phyloP scores from a whole-genome alignment of 2,329 filamentous ascomycete genomes.

The Claviceps paspali region DNA sequence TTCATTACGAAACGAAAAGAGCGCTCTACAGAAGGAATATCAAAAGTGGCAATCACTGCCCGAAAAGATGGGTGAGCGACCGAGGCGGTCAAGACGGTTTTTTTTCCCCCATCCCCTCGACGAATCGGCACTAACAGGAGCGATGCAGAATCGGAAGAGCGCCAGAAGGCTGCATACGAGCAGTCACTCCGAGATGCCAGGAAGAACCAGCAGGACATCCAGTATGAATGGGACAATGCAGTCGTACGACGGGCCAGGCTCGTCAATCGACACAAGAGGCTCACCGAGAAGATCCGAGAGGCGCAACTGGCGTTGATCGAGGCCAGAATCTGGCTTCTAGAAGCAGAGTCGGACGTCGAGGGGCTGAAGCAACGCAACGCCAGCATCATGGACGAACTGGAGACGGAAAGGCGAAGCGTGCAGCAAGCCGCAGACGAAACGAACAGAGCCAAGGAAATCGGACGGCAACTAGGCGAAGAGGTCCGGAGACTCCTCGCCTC shows the following conservation, averaged over 20 bases:
- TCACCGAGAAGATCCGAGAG: conserved; percentile 45
- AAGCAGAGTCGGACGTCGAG: conserved; percentile 68
- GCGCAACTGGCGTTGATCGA: conserved; percentile 52
- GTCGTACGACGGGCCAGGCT: conserved; percentile 40
- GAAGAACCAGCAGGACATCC: conserved; percentile 30
- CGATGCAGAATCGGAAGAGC: conserved; percentile 20
- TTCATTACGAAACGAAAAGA: conserved; percentile 46
- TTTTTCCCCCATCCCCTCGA: too few relatives aligned
- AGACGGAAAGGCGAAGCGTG: conserved; percentile 25
- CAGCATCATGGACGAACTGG: conserved; percentile 38
- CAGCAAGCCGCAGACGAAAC: conserved; percentile 22
- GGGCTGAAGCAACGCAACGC: conserved; percentile 51
- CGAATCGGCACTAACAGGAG: too few relatives aligned
- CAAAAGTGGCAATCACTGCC: conserved; percentile 53
- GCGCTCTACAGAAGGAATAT: conserved; percentile 47
- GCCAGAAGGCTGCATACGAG: conserved; percentile 15
- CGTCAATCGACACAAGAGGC: conserved; percentile 36
- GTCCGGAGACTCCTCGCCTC: conserved; percentile 25
- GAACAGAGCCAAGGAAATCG: conserved; percentile 21
- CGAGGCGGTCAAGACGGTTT: neutral
- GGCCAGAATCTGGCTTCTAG: conserved; percentile 54
- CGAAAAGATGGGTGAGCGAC: conserved; percentile 48
- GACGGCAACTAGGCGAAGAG: conserved; percentile 15
- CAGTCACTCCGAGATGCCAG: conserved; percentile 18
- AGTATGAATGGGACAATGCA: conserved; percentile 38